phyloP scores from a whole-genome alignment of 176 grass and related monocot species.

The Oryza punctata region DNA sequence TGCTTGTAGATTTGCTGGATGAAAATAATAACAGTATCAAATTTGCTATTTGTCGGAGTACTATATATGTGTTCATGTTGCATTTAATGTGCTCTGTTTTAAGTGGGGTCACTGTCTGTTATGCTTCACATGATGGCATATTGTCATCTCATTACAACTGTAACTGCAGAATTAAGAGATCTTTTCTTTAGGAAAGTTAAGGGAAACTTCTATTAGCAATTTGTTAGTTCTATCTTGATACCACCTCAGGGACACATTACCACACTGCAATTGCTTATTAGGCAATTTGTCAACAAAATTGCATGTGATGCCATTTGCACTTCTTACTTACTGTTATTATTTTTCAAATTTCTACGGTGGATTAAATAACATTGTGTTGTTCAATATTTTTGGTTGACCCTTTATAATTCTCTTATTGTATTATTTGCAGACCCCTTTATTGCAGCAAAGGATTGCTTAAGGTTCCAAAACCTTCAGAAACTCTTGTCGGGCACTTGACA shows the following conservation, averaged over 20 bases:
- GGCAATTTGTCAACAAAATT: neutral
- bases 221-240: neutral
- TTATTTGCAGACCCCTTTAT: constrained; percentile 68
- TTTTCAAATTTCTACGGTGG: neutral
- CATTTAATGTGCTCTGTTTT: constrained; percentile 29
- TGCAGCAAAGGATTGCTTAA: constrained; percentile 92
- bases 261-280: neutral
- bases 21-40: too few relatives aligned
- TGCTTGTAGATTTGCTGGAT: constrained; percentile 16
- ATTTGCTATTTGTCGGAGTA: too few relatives aligned
- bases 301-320: constrained; percentile 1
- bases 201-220: neutral
- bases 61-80: constrained; percentile 14
- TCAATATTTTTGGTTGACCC: constrained; percentile 20
- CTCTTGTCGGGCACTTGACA: constrained; percentile 71
- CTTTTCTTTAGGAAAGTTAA: neutral
- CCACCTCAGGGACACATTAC: constrained; percentile 13
- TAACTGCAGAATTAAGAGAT: constrained; percentile 13
- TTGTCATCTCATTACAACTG: constrained; percentile 16
- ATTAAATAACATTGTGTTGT: constrained; percentile 24
- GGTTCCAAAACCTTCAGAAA: constrained; percentile 55
- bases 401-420: constrained; percentile 24
- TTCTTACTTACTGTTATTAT: neutral
- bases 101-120: constrained; percentile 26
- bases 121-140: constrained; percentile 28